phyloP scores from a whole-genome alignment of 2,329 filamentous ascomycete species.

The Cordyceps militaris region DNA sequence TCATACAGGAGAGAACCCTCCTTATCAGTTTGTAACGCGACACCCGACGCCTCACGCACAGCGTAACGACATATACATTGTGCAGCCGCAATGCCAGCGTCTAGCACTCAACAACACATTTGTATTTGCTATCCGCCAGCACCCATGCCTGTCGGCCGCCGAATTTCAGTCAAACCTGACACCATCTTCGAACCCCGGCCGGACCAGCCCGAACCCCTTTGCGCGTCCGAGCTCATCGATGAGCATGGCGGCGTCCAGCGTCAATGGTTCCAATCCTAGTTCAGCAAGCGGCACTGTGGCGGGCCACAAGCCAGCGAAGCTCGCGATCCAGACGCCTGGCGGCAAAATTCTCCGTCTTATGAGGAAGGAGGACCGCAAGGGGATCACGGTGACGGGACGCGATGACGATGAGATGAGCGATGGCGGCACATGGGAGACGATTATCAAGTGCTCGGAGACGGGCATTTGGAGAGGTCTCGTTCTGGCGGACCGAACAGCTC shows the following conservation, averaged over 20 bases:
- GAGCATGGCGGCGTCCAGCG: slow-evolving; percentile 56
- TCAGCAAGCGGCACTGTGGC: slow-evolving; percentile 45
- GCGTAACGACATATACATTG: slow-evolving; percentile 91
- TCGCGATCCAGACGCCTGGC: slow-evolving; percentile 88
- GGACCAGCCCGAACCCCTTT: slow-evolving; percentile 54
- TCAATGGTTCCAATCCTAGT: slow-evolving; percentile 50
- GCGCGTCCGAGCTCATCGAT: slow-evolving; percentile 54
- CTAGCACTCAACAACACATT: slow-evolving; percentile 95
- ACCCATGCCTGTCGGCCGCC: slow-evolving; percentile 54
- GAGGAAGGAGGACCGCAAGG: slow-evolving; percentile 65
- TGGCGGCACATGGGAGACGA: slow-evolving; percentile 78
- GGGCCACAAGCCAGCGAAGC: slow-evolving; percentile 80
- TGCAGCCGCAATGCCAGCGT: slow-evolving; percentile 85
- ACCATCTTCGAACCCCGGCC: slow-evolving; percentile 41
- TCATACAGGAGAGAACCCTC: slow-evolving; percentile 85
- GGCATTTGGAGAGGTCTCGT: slow-evolving; percentile 78
- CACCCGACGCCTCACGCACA: slow-evolving; percentile 98
- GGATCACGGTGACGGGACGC: slow-evolving; percentile 39
- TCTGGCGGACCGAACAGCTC: slow-evolving; percentile 71
- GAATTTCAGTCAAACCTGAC: slow-evolving; percentile 32
- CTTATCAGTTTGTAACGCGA: slow-evolving; percentile 85
- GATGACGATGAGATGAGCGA: slow-evolving; percentile 54
- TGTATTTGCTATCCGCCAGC: slow-evolving; percentile 91
- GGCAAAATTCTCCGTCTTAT: slow-evolving; percentile 90
- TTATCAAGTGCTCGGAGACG: slow-evolving; percentile 80